Evolutionary conservation across 169 alveolate species (phyloP), one percentile per base, ranked within the genome.

Genomic region (Babesia sp.): DNA sequence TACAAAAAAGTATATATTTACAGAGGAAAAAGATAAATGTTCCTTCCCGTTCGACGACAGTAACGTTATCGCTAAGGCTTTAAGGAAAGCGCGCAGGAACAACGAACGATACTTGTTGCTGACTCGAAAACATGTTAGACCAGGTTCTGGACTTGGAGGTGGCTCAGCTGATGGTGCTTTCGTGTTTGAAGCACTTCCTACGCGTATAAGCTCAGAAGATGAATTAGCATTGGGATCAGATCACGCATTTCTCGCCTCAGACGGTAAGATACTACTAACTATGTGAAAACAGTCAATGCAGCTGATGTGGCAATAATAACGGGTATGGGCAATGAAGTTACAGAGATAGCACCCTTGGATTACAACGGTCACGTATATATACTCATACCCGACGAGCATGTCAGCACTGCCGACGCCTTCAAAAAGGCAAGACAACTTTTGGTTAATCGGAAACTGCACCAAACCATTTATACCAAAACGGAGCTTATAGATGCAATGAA

Each of bases 71-170:
- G 39, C 89, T 14, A 71, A 37, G 72, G 80, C 76, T 3, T 46
- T 81, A 33, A 55, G 36, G 26, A 42, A 37, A 45, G 77, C 75
- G 39, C 41, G 84, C 61, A 48, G 51, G 34, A 46, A 57, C 39
- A 80, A 50, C n/a, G 74, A 69, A 45, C 71, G 67, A 53, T 88
- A 75, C n/a, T 34, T 88, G 42, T 72, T 84, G 44, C 83, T 82
- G 60, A 70, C 83, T 22, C 66, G 73, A 56, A 88, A 88, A 45
- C 64, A 80, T 12, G 73, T 74, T 20, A 85, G 86, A 24, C 61
- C 84, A 11, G 90, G 90, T 31, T 59, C 91, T 26, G 93, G 93
- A n/a, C 59, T 88, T 14, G 93, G 93, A 12, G 93, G 93, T 20
- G 93, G 93, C 3, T 80, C 93, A 4, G 83, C 91, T 7, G 88